Conservation (phyloP, 73 alveolate species). For the Tetrahymena elliotti region DNA sequence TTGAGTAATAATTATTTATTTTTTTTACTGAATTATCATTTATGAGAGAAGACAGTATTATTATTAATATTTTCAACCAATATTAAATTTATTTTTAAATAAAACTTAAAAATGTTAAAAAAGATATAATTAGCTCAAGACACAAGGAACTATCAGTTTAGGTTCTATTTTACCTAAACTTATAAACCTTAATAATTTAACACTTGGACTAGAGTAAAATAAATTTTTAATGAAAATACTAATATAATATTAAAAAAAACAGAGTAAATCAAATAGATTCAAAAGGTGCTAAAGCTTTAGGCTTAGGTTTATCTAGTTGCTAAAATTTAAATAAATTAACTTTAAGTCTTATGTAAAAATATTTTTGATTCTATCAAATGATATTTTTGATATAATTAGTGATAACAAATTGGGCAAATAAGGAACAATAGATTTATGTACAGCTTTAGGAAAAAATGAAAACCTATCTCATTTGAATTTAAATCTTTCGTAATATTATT, state of each 20-base stretch:
- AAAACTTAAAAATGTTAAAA: too few species aligned
- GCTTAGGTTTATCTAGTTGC: background rate
- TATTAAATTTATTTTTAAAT: too few species aligned
- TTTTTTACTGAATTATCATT: too few species aligned
- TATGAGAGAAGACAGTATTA: too few species aligned
- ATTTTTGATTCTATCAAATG: too few species aligned
- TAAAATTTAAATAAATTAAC: background rate
- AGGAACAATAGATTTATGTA: background rate
- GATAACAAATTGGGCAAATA: background rate
- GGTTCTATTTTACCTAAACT: background rate
- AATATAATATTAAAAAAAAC: too few species aligned
- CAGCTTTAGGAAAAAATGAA: background rate
- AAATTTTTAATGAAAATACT: too few species aligned
- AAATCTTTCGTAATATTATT: background rate
- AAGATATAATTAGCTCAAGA: background rate
- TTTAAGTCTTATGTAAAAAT: background rate
- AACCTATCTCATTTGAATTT: too few species aligned
- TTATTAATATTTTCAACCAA: too few species aligned
- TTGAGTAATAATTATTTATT: too few species aligned
- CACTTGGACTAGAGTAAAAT: background rate
- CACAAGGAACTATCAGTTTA: background rate
- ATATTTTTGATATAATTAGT: background rate
- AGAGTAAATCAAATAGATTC: background rate
- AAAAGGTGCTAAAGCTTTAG: background rate
- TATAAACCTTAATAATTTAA: background rate